Evolutionary conservation across 1,284 basidiomycete species (phyloP), one percentile per base, ranked within the genome.

Genomic region (Trichosporon sp.): DNA sequence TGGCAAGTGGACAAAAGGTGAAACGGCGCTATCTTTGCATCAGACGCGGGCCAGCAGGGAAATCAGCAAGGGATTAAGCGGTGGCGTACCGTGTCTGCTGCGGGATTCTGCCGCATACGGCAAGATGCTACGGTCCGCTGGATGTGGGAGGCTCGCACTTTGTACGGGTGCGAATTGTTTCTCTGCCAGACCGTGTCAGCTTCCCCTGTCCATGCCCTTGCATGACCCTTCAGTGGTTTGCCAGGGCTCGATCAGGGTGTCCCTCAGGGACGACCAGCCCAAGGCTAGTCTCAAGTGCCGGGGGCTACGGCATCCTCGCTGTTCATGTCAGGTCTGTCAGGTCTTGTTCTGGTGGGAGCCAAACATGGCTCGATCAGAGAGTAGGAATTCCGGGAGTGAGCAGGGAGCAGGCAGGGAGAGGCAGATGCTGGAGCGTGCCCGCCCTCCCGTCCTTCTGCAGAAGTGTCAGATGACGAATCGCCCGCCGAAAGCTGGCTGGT

Each of bases 21-120:
- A 54, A 54, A 54, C 51, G 51, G 21, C 51, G 51, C 51, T 54
- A 54, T 54, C 51, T 54, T 54, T 40, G 51, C 51, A 11, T 54
- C 51, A 26, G 19, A 8, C 12, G 38, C 38, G 38, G 38, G 38
- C 38, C 26, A 26, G 26, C 26, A 26, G 26, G 26, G 26, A 26
- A 26, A 26, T 26, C 38, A 40, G 38, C 38, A 40, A 12, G 38
- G 38, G 10, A 40, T 10, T 12, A 40, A 26, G 51, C 3, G 51
- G 51, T 21, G 46, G 46, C 46, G 46, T 54, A 54, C 14, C 10
- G 19, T 10, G 51, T 40, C 38, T 10, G 38, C 38, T 26, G 38
- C 38, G 38, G 38, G 38, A 40, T 40, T 40, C 19, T 48, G 46
- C 46, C 46, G 19, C 6, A 48, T 48, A 19, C 16, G 46, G 46